Percentiles rank a stretch among this genome's conserved stretches.
phyloP scores from a whole-genome alignment of 2,329 filamentous ascomycete genomes.

The Teratosphaeria zuluensis region DNA sequence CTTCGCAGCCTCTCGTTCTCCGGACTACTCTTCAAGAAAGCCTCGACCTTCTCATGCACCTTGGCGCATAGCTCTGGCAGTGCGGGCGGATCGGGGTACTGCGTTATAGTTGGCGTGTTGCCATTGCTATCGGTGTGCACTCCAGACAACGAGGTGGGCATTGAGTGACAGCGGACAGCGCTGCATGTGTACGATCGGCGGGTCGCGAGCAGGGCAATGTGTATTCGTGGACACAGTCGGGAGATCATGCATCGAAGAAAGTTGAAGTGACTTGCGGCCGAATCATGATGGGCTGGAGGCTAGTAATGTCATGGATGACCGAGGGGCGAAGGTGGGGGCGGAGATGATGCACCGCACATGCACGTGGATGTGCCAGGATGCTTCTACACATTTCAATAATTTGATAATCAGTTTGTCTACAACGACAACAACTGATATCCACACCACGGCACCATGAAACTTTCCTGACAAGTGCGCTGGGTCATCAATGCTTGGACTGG shows the following conservation, averaged over 20 bases:
- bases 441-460: too few relatives aligned
- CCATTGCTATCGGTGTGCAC: slow-evolving; percentile 7
- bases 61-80: slow-evolving; percentile 37
- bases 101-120: slow-evolving; percentile 4
- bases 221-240: neutral
- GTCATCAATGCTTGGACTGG: too few relatives aligned
- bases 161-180: slow-evolving; percentile 1
- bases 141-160: slow-evolving; percentile 5
- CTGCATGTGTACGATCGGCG: slow-evolving; percentile 1
- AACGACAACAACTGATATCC: neutral
- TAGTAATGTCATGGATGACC: neutral
- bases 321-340: neutral
- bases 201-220: neutral
- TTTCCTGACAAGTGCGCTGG: too few relatives aligned
- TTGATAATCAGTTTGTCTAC: neutral
- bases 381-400: neutral
- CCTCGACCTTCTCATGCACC: slow-evolving; percentile 51
- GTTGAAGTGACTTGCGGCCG: neutral
- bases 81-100: slow-evolving; percentile 3
- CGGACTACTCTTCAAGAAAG: slow-evolving; percentile 55
- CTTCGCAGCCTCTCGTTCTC: slow-evolving; percentile 47
- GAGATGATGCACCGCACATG: neutral
- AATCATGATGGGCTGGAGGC: neutral
- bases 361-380: neutral
- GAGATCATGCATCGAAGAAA: neutral